These are phyloP conservation scores for Mycena venus DNA, from an alignment of 768 basidiomycete genomes.

Conservation along the genomic window DNA sequence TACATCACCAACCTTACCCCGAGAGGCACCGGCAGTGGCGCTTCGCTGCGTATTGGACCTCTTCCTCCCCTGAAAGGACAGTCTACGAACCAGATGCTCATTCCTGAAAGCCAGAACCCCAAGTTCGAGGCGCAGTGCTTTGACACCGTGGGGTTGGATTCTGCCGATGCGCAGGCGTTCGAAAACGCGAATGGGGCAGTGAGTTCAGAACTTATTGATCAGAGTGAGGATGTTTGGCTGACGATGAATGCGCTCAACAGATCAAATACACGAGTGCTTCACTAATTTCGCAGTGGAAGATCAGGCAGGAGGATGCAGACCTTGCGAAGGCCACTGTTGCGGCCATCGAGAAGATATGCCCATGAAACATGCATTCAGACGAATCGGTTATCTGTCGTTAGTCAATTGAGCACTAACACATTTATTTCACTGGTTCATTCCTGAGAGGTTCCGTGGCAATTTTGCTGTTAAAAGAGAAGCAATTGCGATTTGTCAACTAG, in stretches of 20 bases:
- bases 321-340: neutral
- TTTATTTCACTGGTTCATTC: no score
- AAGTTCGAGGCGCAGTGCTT: slow-evolving; percentile 13
- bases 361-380: neutral
- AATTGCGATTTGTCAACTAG: no score
- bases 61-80: no score
- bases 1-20: neutral
- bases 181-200: neutral
- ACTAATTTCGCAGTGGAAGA: neutral
- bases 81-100: slow-evolving; percentile 6
- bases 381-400: no score
- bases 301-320: neutral
- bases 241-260: neutral
- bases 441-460: no score
- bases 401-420: no score
- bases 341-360: slow-evolving; percentile 8
- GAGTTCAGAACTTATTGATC: neutral
- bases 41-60: neutral
- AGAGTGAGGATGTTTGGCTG: neutral
- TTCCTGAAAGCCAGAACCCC: neutral
- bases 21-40: neutral
- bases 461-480: no score
- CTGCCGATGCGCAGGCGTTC: neutral
- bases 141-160: neutral
- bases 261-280: slow-evolving; percentile 1